Evolutionary conservation across 78 protist genomes (phyloP), one percentile per base, ranked within the genome.

Genomic region (Thecamonas trahens): DNA sequence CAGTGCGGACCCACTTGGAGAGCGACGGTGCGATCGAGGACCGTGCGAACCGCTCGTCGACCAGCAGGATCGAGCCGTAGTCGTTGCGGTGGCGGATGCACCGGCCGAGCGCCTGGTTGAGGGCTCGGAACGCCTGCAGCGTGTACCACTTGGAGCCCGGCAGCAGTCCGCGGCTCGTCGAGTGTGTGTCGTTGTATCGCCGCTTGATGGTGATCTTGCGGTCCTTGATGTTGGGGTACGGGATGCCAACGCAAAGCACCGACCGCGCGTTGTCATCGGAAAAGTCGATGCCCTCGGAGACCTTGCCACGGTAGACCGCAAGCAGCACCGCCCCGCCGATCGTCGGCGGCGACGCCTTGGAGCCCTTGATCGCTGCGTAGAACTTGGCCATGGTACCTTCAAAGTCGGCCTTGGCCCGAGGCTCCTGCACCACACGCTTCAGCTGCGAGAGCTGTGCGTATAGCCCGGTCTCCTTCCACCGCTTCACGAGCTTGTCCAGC

Each of bases 71-170:
- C 53, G 65, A 35, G 28, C 88, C 88, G 63, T 59, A 83, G 72
- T 83, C 88, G 31, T 44, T 17, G 49, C 39, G 8, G 70, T 83
- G 81, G n/a, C 88, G 76, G 24, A 83, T 58, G 62, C 72, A 57
- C 8, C 88, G 67, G 8, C 89, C 89, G 37, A 74, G 40, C 11
- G 83, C 79, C 76, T 83, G 89, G 67, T 84, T 84, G 29, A 77
- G 34, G 0, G 83, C 83, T 2, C 89, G 77, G 44, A 70, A 73
- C 28, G 89, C 82, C 67, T 69, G 70, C 2, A 49, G 85, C 70
- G 40, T 70, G 80, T 37, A 42, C 52, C 68, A 62, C 26, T 28
- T 2, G 3, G 26, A 3, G 14, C 68, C 57, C 29, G 42, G 2
- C 17, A 62, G 57, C 3, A 62, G 55, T 15, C 35, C 72, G 31